A percentile compares a stretch with the other conserved stretches of the same genome.
phyloP scores from a whole-genome alignment of 2,329 filamentous ascomycete species.

The Chaetomiaceae sp. region DNA sequence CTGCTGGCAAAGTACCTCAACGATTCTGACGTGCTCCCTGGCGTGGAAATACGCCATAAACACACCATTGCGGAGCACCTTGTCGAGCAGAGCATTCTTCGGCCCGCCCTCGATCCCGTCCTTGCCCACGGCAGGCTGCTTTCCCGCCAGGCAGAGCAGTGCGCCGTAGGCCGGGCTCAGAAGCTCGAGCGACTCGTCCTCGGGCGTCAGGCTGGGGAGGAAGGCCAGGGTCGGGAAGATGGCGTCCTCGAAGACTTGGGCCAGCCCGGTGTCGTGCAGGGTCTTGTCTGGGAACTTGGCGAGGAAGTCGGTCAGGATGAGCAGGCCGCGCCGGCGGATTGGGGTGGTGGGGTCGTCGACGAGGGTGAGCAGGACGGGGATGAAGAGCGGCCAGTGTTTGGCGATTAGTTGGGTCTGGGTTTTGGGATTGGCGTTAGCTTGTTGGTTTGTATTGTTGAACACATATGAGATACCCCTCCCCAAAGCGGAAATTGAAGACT shows the following conservation, averaged over 20 bases:
- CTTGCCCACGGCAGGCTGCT: conserved; percentile 27
- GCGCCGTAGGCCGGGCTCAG: conserved; percentile 63
- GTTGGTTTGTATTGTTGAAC: neutral
- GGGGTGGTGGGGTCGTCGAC: conserved; percentile 57
- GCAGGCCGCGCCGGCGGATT: conserved; percentile 54
- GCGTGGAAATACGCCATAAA: conserved; percentile 54
- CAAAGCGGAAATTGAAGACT: neutral
- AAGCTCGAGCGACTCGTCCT: conserved; percentile 62
- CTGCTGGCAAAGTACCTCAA: conserved; percentile 51
- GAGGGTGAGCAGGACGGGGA: conserved; percentile 66
- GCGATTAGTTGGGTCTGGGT: conserved; percentile 42
- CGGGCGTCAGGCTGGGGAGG: conserved; percentile 72
- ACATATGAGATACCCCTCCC: conserved; percentile 8
- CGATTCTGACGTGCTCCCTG: conserved; percentile 53
- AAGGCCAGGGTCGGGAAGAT: conserved; percentile 69
- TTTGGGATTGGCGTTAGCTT: conserved; percentile 7
- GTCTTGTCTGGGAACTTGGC: conserved; percentile 47
- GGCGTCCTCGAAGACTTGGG: conserved; percentile 63
- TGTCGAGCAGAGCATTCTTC: conserved; percentile 45
- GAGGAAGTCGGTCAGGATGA: conserved; percentile 52
- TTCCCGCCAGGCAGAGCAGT: conserved; percentile 54
- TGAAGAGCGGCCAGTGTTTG: conserved; percentile 62
- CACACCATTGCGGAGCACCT: conserved; percentile 52
- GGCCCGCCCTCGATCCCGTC: conserved; percentile 1
- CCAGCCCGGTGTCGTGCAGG: conserved; percentile 60